Conservation (phyloP, 208 protist genomes). For the Trypanosoma congolense region DNA sequence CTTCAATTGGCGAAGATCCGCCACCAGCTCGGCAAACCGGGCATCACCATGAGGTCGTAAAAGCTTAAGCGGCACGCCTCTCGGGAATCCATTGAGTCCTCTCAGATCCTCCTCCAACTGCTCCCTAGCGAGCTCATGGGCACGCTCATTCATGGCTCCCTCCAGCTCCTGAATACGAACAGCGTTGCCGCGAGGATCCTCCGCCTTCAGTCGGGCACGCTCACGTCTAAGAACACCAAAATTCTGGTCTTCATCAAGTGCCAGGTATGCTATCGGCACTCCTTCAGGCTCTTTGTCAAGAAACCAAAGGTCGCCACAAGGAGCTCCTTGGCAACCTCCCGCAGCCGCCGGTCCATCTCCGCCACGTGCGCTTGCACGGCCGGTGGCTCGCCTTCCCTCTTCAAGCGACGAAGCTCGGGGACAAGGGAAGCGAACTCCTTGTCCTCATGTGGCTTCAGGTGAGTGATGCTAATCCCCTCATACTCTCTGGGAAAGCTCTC, state of each 20-base stretch:
- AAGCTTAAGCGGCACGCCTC: constrained; percentile 62
- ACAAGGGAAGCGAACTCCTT: constrained; percentile 29
- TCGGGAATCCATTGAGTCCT: constrained; percentile 40
- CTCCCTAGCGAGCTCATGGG: constrained; percentile 43
- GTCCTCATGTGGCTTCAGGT: constrained; percentile 26
- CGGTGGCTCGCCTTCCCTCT: constrained; percentile 16
- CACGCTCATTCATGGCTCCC: constrained; percentile 39
- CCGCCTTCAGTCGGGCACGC: constrained; percentile 36
- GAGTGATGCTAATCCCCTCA: constrained; percentile 38
- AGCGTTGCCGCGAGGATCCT: constrained; percentile 10
- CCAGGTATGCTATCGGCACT: constrained; percentile 36
- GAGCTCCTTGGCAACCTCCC: constrained; percentile 54
- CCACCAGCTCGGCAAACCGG: constrained; percentile 39
- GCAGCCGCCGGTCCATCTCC: constrained; percentile 50
- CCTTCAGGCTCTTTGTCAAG: constrained; percentile 47
- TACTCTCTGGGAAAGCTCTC: constrained; percentile 40
- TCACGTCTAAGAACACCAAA: too few species aligned
- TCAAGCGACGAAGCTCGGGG: constrained; percentile 13
- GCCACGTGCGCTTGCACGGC: constrained; percentile 21
- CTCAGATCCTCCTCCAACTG: constrained; percentile 51
- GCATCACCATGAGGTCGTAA: constrained; percentile 57
- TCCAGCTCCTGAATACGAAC: constrained; percentile 39
- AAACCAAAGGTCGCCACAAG: constrained; percentile 79
- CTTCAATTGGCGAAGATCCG: constrained; percentile 55
- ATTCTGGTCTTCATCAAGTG: constrained; percentile 28